Percentiles rank a stretch among this genome's conserved stretches.
Evolutionary conservation across 805 yeast genomes (phyloP).

Genomic region (Yarrowia yakushimensis): DNA sequence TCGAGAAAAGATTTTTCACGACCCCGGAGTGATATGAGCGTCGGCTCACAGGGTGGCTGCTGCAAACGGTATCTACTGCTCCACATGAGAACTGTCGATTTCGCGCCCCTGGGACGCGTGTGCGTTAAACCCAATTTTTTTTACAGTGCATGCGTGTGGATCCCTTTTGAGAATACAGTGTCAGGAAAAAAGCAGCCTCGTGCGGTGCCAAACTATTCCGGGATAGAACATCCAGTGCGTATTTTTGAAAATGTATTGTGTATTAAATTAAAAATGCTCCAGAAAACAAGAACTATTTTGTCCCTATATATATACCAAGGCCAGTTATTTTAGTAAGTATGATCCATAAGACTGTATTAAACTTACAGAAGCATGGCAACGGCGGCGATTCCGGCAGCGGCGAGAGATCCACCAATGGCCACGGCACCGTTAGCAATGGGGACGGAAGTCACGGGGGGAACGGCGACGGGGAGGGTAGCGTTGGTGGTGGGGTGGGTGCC

Average conservation of each 20-base stretch:
- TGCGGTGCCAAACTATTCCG: no score
- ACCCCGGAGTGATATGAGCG: neutral
- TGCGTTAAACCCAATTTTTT: neutral
- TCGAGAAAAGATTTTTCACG: neutral
- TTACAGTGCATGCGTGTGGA: neutral
- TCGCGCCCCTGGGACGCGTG: neutral
- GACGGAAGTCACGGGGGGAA: slow-evolving; percentile 14
- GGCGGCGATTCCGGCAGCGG: slow-evolving; percentile 11
- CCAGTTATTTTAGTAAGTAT: neutral
- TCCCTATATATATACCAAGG: neutral
- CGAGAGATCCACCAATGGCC: slow-evolving; percentile 9
- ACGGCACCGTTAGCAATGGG: slow-evolving; percentile 24
- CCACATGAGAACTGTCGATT: neutral
- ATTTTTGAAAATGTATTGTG: neutral
- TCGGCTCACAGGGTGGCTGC: neutral
- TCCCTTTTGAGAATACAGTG: neutral
- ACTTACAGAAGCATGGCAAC: slow-evolving; percentile 19
- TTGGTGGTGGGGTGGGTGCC: slow-evolving; percentile 9
- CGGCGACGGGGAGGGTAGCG: slow-evolving; percentile 11
- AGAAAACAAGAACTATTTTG: neutral
- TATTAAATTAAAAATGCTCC: neutral
- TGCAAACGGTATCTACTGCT: neutral
- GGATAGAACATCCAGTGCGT: no score
- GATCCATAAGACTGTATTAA: neutral
- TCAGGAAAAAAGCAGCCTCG: neutral